Conservation (phyloP, 2,329 filamentous ascomycete species). For the Monosporascus cannonballus region DNA sequence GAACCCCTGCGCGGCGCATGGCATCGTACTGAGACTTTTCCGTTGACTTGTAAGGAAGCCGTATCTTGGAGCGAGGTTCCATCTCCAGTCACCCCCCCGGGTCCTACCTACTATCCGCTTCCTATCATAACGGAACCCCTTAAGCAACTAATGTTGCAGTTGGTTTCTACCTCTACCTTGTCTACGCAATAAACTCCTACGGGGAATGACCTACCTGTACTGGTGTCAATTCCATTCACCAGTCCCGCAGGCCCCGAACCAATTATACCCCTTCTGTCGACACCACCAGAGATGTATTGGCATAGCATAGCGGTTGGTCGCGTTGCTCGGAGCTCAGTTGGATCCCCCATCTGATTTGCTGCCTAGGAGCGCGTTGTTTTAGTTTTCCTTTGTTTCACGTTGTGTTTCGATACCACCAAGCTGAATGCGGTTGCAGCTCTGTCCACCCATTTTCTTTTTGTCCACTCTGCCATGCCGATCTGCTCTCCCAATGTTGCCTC, state of each 20-base stretch:
- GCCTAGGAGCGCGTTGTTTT: conserved; percentile 11
- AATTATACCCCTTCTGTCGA: conserved; percentile 23
- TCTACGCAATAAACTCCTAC: not conserved
- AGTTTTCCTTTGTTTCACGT: conserved; percentile 12
- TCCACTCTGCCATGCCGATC: not conserved
- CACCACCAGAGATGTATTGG: conserved; percentile 25
- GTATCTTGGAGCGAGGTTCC: not conserved
- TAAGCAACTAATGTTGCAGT: not conserved
- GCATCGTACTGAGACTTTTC: conserved; percentile 50
- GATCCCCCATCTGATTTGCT: conserved; percentile 24
- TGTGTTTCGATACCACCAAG: conserved; percentile 14
- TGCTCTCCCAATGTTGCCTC: conserved; percentile 1
- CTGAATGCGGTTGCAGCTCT: conserved; percentile 1
- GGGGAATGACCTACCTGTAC: conserved; percentile 1
- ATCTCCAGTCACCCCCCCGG: not conserved
- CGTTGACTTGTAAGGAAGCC: conserved; percentile 1
- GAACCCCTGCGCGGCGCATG: conserved; percentile 53
- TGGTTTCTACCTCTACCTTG: not conserved
- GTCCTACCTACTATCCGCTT: not conserved
- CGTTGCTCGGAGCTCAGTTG: conserved; percentile 24
- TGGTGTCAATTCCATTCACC: conserved; percentile 8
- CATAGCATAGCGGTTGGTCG: conserved; percentile 23
- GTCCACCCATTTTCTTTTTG: conserved; percentile 4
- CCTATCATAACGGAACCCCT: not conserved
- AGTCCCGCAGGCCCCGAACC: conserved; percentile 1